Percentiles rank a stretch among this genome's conserved stretches.
These are phyloP conservation scores for Chlamydomonas schloesseri DNA, from an alignment of 139 green algal species.

Conservation along the genomic window DNA sequence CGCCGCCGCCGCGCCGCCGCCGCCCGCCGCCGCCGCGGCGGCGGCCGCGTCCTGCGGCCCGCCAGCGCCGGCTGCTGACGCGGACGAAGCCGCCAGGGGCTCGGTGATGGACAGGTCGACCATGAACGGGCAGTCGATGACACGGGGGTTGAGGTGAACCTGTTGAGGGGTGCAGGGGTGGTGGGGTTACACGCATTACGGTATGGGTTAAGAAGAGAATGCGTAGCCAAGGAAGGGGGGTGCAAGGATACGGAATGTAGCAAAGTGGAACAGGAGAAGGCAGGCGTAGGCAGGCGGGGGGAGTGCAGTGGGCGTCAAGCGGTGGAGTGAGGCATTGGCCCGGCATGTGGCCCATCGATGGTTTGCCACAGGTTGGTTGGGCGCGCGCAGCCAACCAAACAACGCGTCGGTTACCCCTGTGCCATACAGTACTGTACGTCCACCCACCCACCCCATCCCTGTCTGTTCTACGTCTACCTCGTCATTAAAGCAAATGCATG, in stretches of 20 bases:
- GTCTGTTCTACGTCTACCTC: background rate
- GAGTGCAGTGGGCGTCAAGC: too few relatives aligned
- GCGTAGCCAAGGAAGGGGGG: too few relatives aligned
- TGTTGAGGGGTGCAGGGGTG: background rate
- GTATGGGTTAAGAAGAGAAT: background rate
- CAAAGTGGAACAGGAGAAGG: too few relatives aligned
- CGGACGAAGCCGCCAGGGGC: background rate
- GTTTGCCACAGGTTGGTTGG: too few relatives aligned
- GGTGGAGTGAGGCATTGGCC: too few relatives aligned
- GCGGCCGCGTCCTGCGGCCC: background rate
- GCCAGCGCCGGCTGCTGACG: background rate
- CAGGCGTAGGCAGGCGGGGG: too few relatives aligned
- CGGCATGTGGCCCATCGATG: too few relatives aligned
- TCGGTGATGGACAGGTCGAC: conserved; percentile 25
- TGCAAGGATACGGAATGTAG: background rate
- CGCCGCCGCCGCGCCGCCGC: too few relatives aligned
- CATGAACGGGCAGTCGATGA: conserved; percentile 47
- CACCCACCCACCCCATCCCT: too few relatives aligned
- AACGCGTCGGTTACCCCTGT: too few relatives aligned
- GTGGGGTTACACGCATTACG: background rate
- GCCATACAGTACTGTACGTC: background rate
- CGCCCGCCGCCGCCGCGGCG: background rate
- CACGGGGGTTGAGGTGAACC: conserved; percentile 37
- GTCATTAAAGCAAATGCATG: too few relatives aligned
- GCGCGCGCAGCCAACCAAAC: too few relatives aligned